Evolutionary conservation across 2,329 filamentous ascomycete species (phyloP).

Genomic region (Trichoderma simmonsii): DNA sequence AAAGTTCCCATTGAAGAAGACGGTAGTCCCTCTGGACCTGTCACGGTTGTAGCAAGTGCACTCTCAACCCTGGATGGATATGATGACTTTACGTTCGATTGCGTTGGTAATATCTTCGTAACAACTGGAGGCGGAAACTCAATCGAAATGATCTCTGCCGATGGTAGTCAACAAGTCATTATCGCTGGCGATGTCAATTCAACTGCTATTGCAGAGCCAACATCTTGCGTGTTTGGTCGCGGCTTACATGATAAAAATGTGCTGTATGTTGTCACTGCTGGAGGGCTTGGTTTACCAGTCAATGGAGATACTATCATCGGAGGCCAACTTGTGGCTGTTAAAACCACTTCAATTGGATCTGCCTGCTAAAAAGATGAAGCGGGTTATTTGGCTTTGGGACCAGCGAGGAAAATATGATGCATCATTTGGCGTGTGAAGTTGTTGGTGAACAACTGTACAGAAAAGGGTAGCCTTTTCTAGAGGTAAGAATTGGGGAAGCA

Average conservation of each 20-base stretch:
- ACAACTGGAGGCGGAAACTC: background rate
- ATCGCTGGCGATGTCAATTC: background rate
- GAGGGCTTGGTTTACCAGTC: background rate
- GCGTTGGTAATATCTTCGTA: background rate
- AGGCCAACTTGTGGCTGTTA: background rate
- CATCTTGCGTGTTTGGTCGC: background rate
- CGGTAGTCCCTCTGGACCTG: background rate
- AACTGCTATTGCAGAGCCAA: background rate
- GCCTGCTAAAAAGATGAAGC: background rate
- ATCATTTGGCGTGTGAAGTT: no score
- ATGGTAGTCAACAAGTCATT: background rate
- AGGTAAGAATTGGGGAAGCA: background rate
- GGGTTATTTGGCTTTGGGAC: background rate
- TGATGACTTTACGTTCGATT: background rate
- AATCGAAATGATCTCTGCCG: background rate
- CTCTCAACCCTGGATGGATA: background rate
- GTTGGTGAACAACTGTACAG: background rate
- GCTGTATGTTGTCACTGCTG: background rate
- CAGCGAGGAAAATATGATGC: background rate
- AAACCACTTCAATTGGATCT: background rate
- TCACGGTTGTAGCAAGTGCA: background rate
- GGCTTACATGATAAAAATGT: background rate
- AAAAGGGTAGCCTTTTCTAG: background rate
- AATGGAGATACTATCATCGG: background rate
- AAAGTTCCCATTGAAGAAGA: background rate